Conservation (phyloP, 768 basidiomycete genomes). For the Galerina sulciceps region DNA sequence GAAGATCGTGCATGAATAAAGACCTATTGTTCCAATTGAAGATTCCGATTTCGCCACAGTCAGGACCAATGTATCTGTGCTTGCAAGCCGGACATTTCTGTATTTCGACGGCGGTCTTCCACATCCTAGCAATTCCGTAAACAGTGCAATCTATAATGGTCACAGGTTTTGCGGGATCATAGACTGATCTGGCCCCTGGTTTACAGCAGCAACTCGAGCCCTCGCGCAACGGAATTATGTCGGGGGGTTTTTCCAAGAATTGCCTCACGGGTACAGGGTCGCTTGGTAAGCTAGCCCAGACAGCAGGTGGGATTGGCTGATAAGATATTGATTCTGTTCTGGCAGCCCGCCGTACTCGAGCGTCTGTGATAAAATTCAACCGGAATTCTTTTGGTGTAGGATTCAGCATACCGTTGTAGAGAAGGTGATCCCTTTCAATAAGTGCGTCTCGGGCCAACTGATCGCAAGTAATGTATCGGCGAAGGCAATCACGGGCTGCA, state of each 20-base stretch:
- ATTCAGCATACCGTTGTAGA: no score
- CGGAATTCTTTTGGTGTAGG: no score
- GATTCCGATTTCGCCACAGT: constrained; percentile 22
- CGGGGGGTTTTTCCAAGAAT: not conserved
- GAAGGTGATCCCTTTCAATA: no score
- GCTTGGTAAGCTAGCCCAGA: not conserved
- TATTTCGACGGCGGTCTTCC: constrained; percentile 1
- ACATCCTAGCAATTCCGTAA: not conserved
- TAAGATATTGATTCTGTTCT: not conserved
- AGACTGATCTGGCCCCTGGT: not conserved
- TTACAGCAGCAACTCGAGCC: not conserved
- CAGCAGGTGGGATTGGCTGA: not conserved
- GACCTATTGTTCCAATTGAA: constrained; percentile 32
- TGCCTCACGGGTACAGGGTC: not conserved
- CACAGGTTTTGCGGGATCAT: not conserved
- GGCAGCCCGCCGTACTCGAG: no score
- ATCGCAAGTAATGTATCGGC: no score
- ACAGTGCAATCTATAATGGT: not conserved
- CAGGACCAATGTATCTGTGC: constrained; percentile 26
- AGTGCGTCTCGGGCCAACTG: no score
- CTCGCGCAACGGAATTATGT: not conserved
- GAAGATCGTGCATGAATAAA: constrained; percentile 27
- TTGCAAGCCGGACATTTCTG: constrained; percentile 22
- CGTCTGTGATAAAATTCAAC: no score
- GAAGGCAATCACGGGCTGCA: no score